phyloP scores from a whole-genome alignment of 345 rosid genomes.

The Hibiscus tridactylites region DNA sequence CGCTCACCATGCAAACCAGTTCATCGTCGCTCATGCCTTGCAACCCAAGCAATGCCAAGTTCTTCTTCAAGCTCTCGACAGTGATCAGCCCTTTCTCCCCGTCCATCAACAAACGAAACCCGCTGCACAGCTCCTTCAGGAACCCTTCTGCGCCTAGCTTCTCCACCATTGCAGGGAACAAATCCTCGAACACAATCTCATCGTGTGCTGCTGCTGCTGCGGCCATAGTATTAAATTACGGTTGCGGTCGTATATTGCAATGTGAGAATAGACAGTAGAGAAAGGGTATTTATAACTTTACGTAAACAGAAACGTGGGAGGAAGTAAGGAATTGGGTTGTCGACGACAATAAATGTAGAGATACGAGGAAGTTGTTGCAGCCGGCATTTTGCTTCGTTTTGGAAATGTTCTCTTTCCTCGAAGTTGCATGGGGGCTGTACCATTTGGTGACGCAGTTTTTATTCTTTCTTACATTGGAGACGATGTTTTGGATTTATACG shows the following conservation, averaged over 20 bases:
- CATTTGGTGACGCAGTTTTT: background rate
- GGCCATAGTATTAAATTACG: no score
- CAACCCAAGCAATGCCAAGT: slow-evolving; percentile 33
- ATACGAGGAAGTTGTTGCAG: background rate
- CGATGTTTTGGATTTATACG: background rate
- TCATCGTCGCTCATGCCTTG: slow-evolving; percentile 42
- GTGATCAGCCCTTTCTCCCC: slow-evolving; percentile 39
- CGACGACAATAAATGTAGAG: slow-evolving; percentile 6
- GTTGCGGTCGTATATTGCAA: no score
- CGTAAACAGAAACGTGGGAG: background rate
- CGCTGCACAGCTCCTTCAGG: slow-evolving; percentile 47
- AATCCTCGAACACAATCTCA: slow-evolving; percentile 38
- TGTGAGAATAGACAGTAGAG: background rate
- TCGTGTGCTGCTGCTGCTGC: background rate
- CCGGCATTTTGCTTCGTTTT: slow-evolving; percentile 6
- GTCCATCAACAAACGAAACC: slow-evolving; percentile 47
- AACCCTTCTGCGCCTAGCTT: slow-evolving; percentile 47
- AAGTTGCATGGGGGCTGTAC: slow-evolving; percentile 10
- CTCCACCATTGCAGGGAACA: slow-evolving; percentile 52
- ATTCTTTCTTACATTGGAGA: no score
- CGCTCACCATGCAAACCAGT: slow-evolving; percentile 35
- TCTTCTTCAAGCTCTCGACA: slow-evolving; percentile 44
- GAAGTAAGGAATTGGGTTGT: background rate
- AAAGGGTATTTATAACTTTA: background rate
- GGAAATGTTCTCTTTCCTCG: slow-evolving; percentile 14